A percentile compares a stretch with the other conserved stretches of the same genome.
Evolutionary conservation across 768 basidiomycete genomes (phyloP).

Genomic region (Myochromella boudieri): DNA sequence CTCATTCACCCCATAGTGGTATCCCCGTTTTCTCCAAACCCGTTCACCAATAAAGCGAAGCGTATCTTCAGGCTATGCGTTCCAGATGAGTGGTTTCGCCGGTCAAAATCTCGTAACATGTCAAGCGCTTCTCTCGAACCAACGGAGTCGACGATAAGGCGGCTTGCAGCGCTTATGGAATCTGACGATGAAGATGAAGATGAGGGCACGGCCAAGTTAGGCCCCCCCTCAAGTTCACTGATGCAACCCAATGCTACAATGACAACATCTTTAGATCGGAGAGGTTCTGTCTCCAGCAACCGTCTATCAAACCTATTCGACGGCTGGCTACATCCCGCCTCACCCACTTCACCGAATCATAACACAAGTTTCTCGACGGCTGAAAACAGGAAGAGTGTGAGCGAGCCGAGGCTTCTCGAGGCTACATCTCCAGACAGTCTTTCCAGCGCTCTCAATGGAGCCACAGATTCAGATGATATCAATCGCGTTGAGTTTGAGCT

Average conservation of each 20-base stretch:
- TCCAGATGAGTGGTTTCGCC: constrained; percentile 79
- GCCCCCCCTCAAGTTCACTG: constrained; percentile 18
- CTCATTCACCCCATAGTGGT: constrained; percentile 42
- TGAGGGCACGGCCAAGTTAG: constrained; percentile 65
- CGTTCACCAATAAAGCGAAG: constrained; percentile 38
- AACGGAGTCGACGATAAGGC: constrained; percentile 50
- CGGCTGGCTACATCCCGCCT: constrained; percentile 55
- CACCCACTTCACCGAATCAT: constrained; percentile 36
- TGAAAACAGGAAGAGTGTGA: constrained; percentile 60
- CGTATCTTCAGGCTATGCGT: constrained; percentile 65
- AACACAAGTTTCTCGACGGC: constrained; percentile 30
- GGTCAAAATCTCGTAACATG: constrained; percentile 55
- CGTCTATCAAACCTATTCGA: constrained; percentile 69
- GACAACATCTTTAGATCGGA: constrained; percentile 50
- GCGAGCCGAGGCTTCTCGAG: constrained; percentile 65
- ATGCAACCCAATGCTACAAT: constrained; percentile 16
- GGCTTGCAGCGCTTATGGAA: constrained; percentile 49
- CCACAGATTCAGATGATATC: constrained; percentile 28
- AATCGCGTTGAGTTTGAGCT: constrained; percentile 57
- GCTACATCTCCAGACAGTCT: constrained; percentile 36
- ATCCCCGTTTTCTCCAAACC: constrained; percentile 39
- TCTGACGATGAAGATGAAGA: constrained; percentile 41
- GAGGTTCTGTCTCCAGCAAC: constrained; percentile 53
- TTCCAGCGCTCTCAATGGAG: constrained; percentile 23
- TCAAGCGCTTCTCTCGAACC: constrained; percentile 47